Evolutionary conservation across 345 rosid species (phyloP).

Genomic region (Toxicodendron radicans): DNA sequence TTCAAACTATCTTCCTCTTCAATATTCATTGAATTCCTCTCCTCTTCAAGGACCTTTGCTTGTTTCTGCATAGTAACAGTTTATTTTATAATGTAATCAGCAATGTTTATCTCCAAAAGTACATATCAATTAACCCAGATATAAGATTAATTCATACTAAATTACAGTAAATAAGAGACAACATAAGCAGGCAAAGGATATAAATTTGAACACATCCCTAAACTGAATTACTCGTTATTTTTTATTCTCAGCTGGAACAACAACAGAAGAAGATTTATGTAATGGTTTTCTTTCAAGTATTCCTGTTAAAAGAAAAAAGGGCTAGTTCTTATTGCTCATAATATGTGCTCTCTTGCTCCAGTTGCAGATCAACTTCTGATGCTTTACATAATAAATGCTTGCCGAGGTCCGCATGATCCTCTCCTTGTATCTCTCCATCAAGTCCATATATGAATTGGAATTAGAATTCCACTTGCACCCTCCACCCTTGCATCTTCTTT

Average conservation of each 20-base stretch:
- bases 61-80: constrained; percentile 58
- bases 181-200: neutral
- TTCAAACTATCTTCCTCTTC: constrained; percentile 93
- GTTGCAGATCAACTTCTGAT: neutral
- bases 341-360: neutral
- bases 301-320: neutral
- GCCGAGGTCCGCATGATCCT: neutral
- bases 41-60: constrained; percentile 72
- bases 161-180: neutral
- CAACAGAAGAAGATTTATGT: neutral
- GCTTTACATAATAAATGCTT: neutral
- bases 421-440: neutral
- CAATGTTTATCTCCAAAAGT: constrained; percentile 3
- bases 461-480: neutral
- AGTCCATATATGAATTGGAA: neutral
- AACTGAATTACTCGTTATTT: neutral
- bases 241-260: neutral
- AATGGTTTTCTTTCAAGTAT: neutral
- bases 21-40: constrained; percentile 81
- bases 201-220: neutral
- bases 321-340: neutral
- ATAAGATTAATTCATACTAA: neutral
- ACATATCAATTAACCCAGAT: neutral
- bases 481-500: neutral
- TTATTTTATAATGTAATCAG: constrained; percentile 1